These are phyloP conservation scores for Chalciporus sphaerocephalus DNA, from an alignment of 768 basidiomycete species.

Conservation along the genomic window DNA sequence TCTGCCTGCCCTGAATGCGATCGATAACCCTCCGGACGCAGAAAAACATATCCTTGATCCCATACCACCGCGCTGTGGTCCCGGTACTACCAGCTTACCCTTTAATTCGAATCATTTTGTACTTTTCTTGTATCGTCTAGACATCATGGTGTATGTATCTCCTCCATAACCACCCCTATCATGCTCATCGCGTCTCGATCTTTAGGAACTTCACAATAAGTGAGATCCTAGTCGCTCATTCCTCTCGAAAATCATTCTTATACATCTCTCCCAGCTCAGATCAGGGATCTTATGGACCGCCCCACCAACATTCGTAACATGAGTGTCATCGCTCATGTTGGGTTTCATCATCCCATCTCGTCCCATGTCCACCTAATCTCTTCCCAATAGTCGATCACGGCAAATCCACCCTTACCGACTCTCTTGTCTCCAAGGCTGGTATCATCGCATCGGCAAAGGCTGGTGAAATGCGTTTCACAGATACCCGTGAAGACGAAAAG, in stretches of 20 bases:
- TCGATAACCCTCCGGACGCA: slow-evolving; percentile 37
- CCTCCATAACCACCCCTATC: slow-evolving; percentile 2
- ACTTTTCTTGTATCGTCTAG: slow-evolving; percentile 41
- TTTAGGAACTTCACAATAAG: slow-evolving; percentile 86
- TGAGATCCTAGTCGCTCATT: slow-evolving; percentile 35
- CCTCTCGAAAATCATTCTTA: not conserved
- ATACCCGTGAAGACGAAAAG: slow-evolving; percentile 97
- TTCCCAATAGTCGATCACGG: slow-evolving; percentile 99
- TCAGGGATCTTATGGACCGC: slow-evolving; percentile 82
- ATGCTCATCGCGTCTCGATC: slow-evolving; percentile 32
- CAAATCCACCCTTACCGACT: slow-evolving; percentile 99
- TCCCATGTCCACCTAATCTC: too few relatives aligned
- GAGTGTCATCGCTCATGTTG: slow-evolving; percentile 91
- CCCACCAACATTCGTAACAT: slow-evolving; percentile 93
- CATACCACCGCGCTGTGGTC: slow-evolving; percentile 20
- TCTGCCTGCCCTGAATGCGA: slow-evolving; percentile 42
- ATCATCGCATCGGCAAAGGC: slow-evolving; percentile 95
- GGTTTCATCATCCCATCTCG: slow-evolving; percentile 31
- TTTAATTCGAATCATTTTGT: slow-evolving; percentile 14
- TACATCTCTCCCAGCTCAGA: slow-evolving; percentile 60
- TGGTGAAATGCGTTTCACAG: slow-evolving; percentile 95
- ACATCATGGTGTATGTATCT: slow-evolving; percentile 76
- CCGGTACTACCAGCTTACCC: slow-evolving; percentile 26
- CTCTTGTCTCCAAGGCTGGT: slow-evolving; percentile 98
- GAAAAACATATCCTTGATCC: slow-evolving; percentile 14